Evolutionary conservation across 2,329 filamentous ascomycete species (phyloP), one percentile per base, ranked within the genome.

Genomic region (Emydomyces testavorans): DNA sequence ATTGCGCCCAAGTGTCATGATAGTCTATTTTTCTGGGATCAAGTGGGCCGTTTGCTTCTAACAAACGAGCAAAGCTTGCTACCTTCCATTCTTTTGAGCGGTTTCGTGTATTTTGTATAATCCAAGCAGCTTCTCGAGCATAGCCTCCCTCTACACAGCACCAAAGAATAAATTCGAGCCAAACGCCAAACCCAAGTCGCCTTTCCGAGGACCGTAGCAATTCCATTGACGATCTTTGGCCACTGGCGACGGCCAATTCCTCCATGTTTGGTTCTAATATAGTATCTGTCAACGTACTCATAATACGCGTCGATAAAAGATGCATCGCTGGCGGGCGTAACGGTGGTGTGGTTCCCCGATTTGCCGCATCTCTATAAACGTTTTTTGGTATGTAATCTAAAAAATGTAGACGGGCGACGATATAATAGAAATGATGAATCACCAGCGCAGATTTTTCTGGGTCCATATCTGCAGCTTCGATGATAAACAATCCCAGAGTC

Each of bases 101-200:
- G 11, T 52, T 53, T 39, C 50, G 57, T 56, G 69, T 62, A 31
- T 60, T 56, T 29, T 62, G 54, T 13, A 70, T 51, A 6, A 73
- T 62, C 54, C 61, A 62, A 29, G 62, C 54, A 16, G 67, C 71
- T 51, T 70, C 67, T 24, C 56, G 60, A 15, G 63, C 56, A 52
- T 65, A 66, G 5, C 69, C 69, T 49, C 66, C 65, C 54, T 73
- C 71, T 29, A 73, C 65, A 56, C 71, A 73, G 50, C 66, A 71
- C 70, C 71, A 73, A 15, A 74, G 64, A 45, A 73, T 62, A 29
- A 73, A 64, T 49, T 74, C 71, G 10, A 74, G 54, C 71, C 71
- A 74, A 10, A 72, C 62, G 49, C 71, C 68, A 13, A 65, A 66
- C 1, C 67, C 70, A 18, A 73, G 61, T 47, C 70, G 26, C 34